Conservation (phyloP, 2,329 filamentous ascomycete genomes). For the Aspergillus glaucus region DNA sequence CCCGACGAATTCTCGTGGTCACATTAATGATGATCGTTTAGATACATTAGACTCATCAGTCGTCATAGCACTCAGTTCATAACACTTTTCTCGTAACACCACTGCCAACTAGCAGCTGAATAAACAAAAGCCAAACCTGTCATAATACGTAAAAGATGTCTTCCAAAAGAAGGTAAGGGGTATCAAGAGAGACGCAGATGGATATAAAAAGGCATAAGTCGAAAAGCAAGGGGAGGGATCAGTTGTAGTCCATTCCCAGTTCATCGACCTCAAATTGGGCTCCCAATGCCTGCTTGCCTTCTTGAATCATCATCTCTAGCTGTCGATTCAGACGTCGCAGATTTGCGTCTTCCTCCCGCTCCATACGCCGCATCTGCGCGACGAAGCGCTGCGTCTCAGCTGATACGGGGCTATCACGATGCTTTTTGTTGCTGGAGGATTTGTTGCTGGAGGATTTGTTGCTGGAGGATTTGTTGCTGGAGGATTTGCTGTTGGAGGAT, state of each 20-base stretch:
- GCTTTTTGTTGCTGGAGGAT: conserved; percentile 20
- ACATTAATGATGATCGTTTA: background rate
- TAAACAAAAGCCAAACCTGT: background rate
- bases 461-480: conserved; percentile 20
- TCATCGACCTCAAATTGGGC: conserved; percentile 62
- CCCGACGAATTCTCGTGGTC: background rate
- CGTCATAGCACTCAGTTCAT: background rate
- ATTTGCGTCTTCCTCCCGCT: conserved; percentile 70
- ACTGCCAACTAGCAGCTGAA: background rate
- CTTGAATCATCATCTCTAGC: conserved; percentile 77
- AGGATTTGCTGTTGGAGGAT: conserved; percentile 21
- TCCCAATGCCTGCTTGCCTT: conserved; percentile 80
- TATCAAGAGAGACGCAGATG: background rate
- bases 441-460: conserved; percentile 24
- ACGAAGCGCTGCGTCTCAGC: conserved; percentile 67
- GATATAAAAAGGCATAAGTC: background rate
- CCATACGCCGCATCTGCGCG: conserved; percentile 63
- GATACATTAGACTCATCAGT: background rate
- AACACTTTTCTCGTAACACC: background rate
- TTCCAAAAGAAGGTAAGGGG: background rate
- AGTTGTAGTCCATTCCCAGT: conserved; percentile 30
- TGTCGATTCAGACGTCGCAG: conserved; percentile 74
- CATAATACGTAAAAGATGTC: background rate
- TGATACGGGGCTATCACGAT: conserved; percentile 25
- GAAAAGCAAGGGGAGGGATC: background rate